phyloP scores from a whole-genome alignment of 805 yeast species.

The Saccharomycopsis amapae region DNA sequence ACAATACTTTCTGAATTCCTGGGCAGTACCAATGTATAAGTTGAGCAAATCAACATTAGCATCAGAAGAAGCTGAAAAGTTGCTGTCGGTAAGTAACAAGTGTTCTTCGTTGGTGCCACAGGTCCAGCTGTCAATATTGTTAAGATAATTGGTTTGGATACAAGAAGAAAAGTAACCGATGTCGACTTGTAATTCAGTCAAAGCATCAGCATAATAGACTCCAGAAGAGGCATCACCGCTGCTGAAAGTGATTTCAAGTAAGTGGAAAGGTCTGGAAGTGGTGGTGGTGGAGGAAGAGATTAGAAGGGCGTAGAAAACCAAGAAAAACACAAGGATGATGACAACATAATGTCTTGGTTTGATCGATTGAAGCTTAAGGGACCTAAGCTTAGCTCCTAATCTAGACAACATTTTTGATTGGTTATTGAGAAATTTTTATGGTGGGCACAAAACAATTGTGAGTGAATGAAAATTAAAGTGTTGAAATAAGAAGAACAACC shows the following conservation, averaged over 20 bases:
- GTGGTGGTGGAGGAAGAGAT: conserved; percentile 16
- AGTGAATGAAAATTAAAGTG: no score
- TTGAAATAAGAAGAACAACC: no score
- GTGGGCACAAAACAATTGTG: no score
- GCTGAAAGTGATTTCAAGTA: conserved; percentile 16
- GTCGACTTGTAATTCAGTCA: conserved; percentile 20
- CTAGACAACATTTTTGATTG: background rate
- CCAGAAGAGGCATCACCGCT: conserved; percentile 16
- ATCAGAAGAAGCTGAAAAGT: conserved; percentile 10
- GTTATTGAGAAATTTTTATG: no score
- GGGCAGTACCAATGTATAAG: conserved; percentile 17
- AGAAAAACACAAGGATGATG: conserved; percentile 14
- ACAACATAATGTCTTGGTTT: conserved; percentile 21
- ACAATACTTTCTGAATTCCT: conserved; percentile 19
- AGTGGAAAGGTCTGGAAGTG: conserved; percentile 13
- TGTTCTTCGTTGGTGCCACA: conserved; percentile 21
- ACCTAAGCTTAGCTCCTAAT: conserved; percentile 4
- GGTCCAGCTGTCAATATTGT: conserved; percentile 14
- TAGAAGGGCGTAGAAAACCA: conserved; percentile 17
- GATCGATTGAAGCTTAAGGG: conserved; percentile 6
- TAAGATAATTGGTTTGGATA: conserved; percentile 18
- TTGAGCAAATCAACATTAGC: conserved; percentile 17
- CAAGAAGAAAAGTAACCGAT: conserved; percentile 22
- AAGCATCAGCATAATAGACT: conserved; percentile 21
- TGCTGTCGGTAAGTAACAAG: conserved; percentile 16